Percentiles rank a stretch among this genome's conserved stretches.
These are phyloP conservation scores for Rhexocercosporidium sp. DNA, from an alignment of 2,329 filamentous ascomycete genomes.

Conservation along the genomic window DNA sequence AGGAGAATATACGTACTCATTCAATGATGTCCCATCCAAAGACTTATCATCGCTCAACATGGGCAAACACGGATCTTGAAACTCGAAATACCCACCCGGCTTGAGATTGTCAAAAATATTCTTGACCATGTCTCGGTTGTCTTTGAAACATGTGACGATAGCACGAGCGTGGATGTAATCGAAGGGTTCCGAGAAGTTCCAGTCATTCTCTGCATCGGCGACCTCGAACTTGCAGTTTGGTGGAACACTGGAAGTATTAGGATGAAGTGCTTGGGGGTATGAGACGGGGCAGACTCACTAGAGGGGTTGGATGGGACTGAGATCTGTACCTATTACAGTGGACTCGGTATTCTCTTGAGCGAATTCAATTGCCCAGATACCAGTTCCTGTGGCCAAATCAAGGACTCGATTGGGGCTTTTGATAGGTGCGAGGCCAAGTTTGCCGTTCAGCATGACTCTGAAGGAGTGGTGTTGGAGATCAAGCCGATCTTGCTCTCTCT, in stretches of 20 bases:
- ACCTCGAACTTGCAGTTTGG: conserved; percentile 41
- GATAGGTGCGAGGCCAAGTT: conserved; percentile 33
- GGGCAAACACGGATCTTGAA: conserved; percentile 27
- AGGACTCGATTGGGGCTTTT: conserved; percentile 41
- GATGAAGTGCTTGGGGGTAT: not conserved
- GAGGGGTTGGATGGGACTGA: conserved; percentile 36
- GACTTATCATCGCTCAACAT: conserved; percentile 51
- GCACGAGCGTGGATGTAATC: conserved; percentile 64
- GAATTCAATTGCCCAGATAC: conserved; percentile 49
- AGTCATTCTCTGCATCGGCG: conserved; percentile 45
- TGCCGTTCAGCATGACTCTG: conserved; percentile 27
- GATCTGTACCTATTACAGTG: conserved; percentile 35
- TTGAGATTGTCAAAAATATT: conserved; percentile 26
- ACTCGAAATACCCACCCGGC: conserved; percentile 35
- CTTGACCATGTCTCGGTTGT: conserved; percentile 50
- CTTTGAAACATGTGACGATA: conserved; percentile 59
- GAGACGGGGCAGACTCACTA: conserved; percentile 24
- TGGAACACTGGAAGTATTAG: conserved; percentile 42
- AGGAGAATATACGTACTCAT: conserved; percentile 13
- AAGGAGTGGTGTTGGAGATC: conserved; percentile 36
- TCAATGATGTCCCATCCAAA: conserved; percentile 40
- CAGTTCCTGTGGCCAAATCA: conserved; percentile 49
- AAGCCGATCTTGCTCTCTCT: conserved; percentile 26
- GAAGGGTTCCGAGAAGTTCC: conserved; percentile 54
- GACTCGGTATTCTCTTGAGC: conserved; percentile 33